Evolutionary conservation across 352 stramenopile genomes (phyloP).

Genomic region (Peronospora belbahrii): DNA sequence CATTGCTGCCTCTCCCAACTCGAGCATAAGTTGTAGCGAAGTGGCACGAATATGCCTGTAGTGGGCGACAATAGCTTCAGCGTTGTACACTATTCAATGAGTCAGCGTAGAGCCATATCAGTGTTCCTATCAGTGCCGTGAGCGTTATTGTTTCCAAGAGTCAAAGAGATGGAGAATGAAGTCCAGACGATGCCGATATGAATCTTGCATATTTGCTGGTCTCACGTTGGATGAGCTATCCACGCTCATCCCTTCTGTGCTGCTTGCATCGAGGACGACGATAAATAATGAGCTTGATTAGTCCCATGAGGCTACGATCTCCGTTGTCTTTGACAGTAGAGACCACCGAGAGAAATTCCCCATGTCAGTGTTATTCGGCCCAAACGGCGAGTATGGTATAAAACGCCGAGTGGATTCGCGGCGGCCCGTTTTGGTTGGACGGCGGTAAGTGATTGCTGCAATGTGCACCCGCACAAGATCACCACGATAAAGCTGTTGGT

Average conservation of each 20-base stretch:
- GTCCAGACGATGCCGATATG: background rate
- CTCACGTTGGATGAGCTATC: slow-evolving; percentile 8
- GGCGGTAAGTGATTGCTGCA: slow-evolving; percentile 14
- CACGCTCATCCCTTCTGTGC: slow-evolving; percentile 2
- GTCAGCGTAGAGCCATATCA: slow-evolving; percentile 1
- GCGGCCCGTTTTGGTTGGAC: slow-evolving; percentile 18
- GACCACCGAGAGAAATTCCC: slow-evolving; percentile 23
- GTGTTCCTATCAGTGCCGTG: background rate
- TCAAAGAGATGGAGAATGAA: slow-evolving; percentile 2
- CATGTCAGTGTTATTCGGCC: slow-evolving; percentile 10
- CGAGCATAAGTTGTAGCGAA: background rate
- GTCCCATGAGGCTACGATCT: slow-evolving; percentile 10
- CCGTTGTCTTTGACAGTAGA: slow-evolving; percentile 17
- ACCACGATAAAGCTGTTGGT: slow-evolving; percentile 27
- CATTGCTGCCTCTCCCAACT: background rate
- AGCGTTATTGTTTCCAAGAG: background rate
- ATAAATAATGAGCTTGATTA: slow-evolving; percentile 6
- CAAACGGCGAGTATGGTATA: background rate
- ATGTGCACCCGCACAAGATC: slow-evolving; percentile 39
- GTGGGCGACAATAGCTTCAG: slow-evolving; percentile 1
- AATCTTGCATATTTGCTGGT: slow-evolving; percentile 5
- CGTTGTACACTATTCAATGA: background rate
- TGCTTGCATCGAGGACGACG: slow-evolving; percentile 6
- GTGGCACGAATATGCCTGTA: background rate
- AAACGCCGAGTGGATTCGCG: background rate